A percentile compares a stretch with the other conserved stretches of the same genome.
Evolutionary conservation across 2,329 filamentous ascomycete species (phyloP).

Genomic region (Penicillium italicum): DNA sequence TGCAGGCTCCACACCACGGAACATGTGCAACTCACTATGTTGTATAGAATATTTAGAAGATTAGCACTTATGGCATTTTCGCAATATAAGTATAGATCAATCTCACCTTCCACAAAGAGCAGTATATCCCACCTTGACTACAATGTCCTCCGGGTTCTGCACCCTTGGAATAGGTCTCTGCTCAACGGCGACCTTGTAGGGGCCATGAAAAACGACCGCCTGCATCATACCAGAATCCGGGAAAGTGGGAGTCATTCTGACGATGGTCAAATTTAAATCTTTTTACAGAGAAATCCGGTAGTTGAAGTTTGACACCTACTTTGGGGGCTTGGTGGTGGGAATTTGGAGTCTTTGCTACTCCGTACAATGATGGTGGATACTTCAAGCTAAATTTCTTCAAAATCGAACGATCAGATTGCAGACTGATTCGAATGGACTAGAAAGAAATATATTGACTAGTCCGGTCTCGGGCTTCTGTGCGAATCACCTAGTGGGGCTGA

Average conservation of each 20-base stretch:
- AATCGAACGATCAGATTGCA: conserved; percentile 6
- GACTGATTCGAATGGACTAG: conserved; percentile 3
- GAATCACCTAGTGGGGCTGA: conserved; percentile 17
- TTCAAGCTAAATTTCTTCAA: background rate
- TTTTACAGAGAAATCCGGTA: background rate
- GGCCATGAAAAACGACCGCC: conserved; percentile 82
- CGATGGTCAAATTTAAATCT: conserved; percentile 6
- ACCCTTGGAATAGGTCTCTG: conserved; percentile 75
- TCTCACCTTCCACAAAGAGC: conserved; percentile 83
- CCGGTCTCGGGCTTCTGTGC: conserved; percentile 17
- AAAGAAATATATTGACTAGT: conserved; percentile 10
- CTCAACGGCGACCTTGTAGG: conserved; percentile 70
- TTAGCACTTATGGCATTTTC: background rate
- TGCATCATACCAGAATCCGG: conserved; percentile 61
- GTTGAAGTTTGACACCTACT: background rate
- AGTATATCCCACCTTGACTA: conserved; percentile 78
- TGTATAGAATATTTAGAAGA: background rate
- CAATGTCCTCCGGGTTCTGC: conserved; percentile 67
- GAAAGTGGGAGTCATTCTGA: conserved; percentile 17
- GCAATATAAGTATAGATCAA: background rate
- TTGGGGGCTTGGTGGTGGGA: conserved; percentile 1
- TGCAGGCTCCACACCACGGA: conserved; percentile 73
- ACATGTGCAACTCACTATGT: conserved; percentile 83
- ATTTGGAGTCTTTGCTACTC: background rate
- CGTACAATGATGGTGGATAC: background rate